Base-by-base conservation (phyloP, 495 filamentous ascomycete species). In the Lasiosphaeris hirsuta region DNA sequence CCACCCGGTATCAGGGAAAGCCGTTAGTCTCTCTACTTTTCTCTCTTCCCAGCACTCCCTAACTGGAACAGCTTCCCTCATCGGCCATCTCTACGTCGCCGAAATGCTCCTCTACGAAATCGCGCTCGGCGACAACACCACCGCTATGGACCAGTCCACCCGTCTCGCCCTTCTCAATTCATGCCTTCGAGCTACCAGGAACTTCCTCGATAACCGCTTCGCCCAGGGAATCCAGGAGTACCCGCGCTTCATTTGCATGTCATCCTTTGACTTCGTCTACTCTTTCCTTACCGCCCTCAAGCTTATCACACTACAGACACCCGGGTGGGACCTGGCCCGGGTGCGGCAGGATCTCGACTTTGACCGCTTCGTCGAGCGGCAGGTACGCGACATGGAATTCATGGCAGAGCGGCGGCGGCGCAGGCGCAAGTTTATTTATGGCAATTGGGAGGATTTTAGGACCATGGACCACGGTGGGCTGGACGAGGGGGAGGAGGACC, bases 41-140 rank as follows among this genome's bases (percentile, higher is more conserved):
- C 10, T 19, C 23, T 13, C 18, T 33, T 10, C 13, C 1, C 2
- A 38, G 33, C 15, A 4, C 37, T 45, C 7, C 38, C 43, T 33
- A 36, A 1, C 45, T 15, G 9, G 7, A 9, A 38, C 45, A 69
- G 64, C 52, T 9, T 61, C 62, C 1, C 44, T 72, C 15, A 17
- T 34, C 7, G 61, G 64, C 30, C 69, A 72, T 57, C 14, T 68
- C 23, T 38, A 51, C 49, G 56, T 69, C 9, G 61, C 66, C 13
- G 61, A 72, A 45, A 63, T 68, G 17, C 44, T 72, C 33, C 54
- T 72, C 33, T 65, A 64, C 53, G 67, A 72, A 37, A 57, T 52
- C 49, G 63, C 45, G 19, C 52, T 71, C 13, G 30, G 55, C 9
- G 60, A 54, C 33, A 33, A 7, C 11, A 11, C 42, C 6, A 23